Percentiles rank a stretch among this genome's conserved stretches.
Evolutionary conservation across 2,329 filamentous ascomycete genomes (phyloP).

Genomic region (Cladophialophora bantiana): DNA sequence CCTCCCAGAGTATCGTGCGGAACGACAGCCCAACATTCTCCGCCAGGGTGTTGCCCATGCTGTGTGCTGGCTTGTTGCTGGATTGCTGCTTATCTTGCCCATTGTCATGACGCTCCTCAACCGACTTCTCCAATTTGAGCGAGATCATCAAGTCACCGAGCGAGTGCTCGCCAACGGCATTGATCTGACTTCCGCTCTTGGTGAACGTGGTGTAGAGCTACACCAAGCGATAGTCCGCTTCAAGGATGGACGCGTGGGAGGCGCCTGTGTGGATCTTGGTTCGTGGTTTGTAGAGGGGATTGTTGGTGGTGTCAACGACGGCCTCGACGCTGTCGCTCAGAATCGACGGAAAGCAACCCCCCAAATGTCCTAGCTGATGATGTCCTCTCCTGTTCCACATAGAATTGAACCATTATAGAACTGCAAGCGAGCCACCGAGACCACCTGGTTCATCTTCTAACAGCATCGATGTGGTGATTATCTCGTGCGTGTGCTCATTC

Average conservation of each 20-base stretch:
- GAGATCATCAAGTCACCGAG: slow-evolving; percentile 70
- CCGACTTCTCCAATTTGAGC: slow-evolving; percentile 62
- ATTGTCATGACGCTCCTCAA: slow-evolving; percentile 33
- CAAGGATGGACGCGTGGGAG: slow-evolving; percentile 70
- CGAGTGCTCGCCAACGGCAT: slow-evolving; percentile 62
- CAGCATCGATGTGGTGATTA: background rate
- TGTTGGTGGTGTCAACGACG: slow-evolving; percentile 71
- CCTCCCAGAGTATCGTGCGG: background rate
- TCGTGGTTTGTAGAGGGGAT: slow-evolving; percentile 70
- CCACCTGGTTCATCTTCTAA: background rate
- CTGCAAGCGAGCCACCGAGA: slow-evolving; percentile 1
- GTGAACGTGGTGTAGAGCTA: slow-evolving; percentile 60
- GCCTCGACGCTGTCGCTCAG: slow-evolving; percentile 44
- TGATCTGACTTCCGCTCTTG: slow-evolving; percentile 61
- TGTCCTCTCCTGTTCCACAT: background rate
- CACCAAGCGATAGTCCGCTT: slow-evolving; percentile 65
- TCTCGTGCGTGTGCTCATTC: background rate
- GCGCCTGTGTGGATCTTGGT: slow-evolving; percentile 62
- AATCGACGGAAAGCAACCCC: slow-evolving; percentile 56
- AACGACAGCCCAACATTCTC: slow-evolving; percentile 22
- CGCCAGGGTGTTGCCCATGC: slow-evolving; percentile 32
- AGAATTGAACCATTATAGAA: background rate
- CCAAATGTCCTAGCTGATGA: slow-evolving; percentile 23
- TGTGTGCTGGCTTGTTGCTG: slow-evolving; percentile 34
- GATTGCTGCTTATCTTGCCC: slow-evolving; percentile 33